These are phyloP conservation scores for Heterobasidion parviporum DNA, from an alignment of 1,284 basidiomycete species.

Conservation along the genomic window DNA sequence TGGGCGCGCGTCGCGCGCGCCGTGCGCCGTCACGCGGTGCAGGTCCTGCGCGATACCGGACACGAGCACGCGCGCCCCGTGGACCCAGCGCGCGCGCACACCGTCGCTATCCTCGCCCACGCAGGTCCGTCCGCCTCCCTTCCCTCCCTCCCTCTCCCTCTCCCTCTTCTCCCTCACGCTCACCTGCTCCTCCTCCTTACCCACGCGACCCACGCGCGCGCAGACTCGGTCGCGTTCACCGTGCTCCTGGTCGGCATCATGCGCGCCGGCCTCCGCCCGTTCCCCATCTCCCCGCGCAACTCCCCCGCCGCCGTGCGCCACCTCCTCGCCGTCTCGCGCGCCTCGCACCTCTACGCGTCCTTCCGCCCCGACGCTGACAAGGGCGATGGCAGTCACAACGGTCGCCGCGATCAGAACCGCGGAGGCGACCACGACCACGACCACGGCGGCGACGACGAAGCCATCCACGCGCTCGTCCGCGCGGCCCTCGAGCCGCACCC, in stretches of 20 bases:
- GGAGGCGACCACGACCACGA: too few relatives aligned
- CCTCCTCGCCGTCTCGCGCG: conserved; percentile 8
- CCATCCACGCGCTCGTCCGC: background rate
- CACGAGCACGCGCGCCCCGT: too few relatives aligned
- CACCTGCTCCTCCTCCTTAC: too few relatives aligned
- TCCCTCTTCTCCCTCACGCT: too few relatives aligned
- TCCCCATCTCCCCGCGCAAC: conserved; percentile 19
- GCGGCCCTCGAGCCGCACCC: background rate
- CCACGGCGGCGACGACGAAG: background rate
- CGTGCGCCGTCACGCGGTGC: conserved; percentile 15
- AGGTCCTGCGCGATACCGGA: conserved; percentile 4
- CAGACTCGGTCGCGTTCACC: conserved; percentile 15
- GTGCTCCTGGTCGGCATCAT: conserved; percentile 10
- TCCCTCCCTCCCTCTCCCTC: too few relatives aligned
- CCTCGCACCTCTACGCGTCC: too few relatives aligned
- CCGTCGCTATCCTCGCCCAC: conserved; percentile 11
- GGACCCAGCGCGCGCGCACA: background rate
- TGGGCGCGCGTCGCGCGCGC: conserved; percentile 17
- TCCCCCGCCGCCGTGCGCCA: conserved; percentile 17
- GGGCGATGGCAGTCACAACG: too few relatives aligned
- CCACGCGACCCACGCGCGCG: background rate
- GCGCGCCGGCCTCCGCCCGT: conserved; percentile 13
- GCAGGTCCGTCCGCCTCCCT: conserved; percentile 1
- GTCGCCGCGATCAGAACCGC: too few relatives aligned
- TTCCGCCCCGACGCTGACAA: too few relatives aligned